Evolutionary conservation across 2,329 filamentous ascomycete species (phyloP).

Genomic region (Monosporascus sp.): DNA sequence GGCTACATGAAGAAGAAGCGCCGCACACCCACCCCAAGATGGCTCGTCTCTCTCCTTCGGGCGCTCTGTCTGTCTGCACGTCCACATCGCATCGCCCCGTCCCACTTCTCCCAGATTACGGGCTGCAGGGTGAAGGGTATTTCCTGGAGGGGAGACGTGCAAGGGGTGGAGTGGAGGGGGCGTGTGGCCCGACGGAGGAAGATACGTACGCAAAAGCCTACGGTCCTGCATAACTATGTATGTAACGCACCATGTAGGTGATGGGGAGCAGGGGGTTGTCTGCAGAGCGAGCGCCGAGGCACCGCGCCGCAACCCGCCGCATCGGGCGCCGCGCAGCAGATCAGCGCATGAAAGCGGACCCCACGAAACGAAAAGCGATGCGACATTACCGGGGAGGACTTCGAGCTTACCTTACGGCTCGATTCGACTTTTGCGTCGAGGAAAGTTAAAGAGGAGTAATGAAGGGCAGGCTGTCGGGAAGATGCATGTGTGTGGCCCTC

Average conservation of each 20-base stretch:
- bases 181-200: not conserved
- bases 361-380: not conserved
- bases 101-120: not conserved
- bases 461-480: too few species aligned
- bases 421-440: too few species aligned
- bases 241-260: not conserved
- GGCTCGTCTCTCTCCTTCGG: too few species aligned
- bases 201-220: not conserved
- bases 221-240: not conserved
- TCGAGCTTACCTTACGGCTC: too few species aligned
- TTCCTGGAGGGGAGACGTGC: too few species aligned
- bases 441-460: too few species aligned
- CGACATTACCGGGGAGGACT: not conserved
- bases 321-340: not conserved
- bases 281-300: not conserved
- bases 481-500: too few species aligned
- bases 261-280: not conserved
- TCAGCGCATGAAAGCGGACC: not conserved
- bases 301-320: not conserved
- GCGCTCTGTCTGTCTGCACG: not conserved
- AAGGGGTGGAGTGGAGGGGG: not conserved
- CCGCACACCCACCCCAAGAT: too few species aligned
- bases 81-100: not conserved
- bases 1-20: too few species aligned
- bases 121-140: too few species aligned